phyloP scores from a whole-genome alignment of 345 rosid genomes.

The Acer campestre region DNA sequence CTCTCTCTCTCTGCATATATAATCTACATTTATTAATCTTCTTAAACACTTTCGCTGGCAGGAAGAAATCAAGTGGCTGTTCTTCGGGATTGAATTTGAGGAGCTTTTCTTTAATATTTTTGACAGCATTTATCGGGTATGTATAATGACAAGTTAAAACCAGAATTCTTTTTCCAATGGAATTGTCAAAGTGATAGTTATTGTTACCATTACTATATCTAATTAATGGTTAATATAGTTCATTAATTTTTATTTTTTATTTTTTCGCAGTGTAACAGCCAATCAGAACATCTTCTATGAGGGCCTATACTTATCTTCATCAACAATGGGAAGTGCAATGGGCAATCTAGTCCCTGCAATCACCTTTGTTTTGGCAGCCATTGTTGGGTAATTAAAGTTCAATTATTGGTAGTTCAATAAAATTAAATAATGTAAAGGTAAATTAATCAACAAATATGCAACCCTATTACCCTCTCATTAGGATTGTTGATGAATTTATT shows the following conservation, averaged over 20 bases:
- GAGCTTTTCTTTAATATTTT: conserved; percentile 39
- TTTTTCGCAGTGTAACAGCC: conserved; percentile 31
- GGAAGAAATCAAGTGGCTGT: conserved; percentile 23
- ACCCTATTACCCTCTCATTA: background rate
- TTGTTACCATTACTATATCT: too few relatives aligned
- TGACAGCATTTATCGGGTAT: conserved; percentile 44
- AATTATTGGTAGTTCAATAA: background rate
- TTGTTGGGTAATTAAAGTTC: conserved; percentile 27
- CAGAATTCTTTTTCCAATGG: too few relatives aligned
- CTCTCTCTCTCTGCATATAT: background rate
- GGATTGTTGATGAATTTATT: too few relatives aligned
- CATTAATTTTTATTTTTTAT: background rate
- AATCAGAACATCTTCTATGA: conserved; percentile 39
- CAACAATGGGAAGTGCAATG: conserved; percentile 44
- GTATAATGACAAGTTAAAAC: too few relatives aligned
- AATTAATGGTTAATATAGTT: background rate
- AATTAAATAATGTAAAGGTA: too few relatives aligned
- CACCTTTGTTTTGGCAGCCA: conserved; percentile 39
- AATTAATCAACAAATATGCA: too few relatives aligned
- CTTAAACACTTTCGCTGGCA: conserved; percentile 2
- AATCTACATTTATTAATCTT: background rate
- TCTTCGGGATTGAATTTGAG: conserved; percentile 24
- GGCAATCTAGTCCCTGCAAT: conserved; percentile 43
- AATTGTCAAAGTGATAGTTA: too few relatives aligned
- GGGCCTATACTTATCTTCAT: conserved; percentile 42